These are phyloP conservation scores for Cyamopsis tetragonoloba DNA, from an alignment of 306 rosid genomes.

Conservation along the genomic window DNA sequence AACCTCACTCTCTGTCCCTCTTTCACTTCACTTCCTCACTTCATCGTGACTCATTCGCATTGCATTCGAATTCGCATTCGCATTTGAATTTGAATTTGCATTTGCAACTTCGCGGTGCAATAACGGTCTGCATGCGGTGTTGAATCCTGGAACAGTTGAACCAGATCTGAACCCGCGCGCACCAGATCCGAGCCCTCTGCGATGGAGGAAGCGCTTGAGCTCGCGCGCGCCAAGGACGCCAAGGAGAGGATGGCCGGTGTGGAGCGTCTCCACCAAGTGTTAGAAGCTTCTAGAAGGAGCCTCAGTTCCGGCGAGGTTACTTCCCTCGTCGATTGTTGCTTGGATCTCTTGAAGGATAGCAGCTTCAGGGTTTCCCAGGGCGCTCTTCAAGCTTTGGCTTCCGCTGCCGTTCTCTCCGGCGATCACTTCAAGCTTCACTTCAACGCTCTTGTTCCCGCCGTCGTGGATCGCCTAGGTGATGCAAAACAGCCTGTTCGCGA, in stretches of 20 bases:
- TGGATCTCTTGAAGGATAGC: constrained; percentile 94
- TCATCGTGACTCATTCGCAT: not conserved
- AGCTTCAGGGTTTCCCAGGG: constrained; percentile 96
- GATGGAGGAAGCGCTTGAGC: constrained; percentile 98
- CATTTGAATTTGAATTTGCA: not conserved
- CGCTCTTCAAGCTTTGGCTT: constrained; percentile 87
- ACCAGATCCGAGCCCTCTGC: constrained; percentile 33
- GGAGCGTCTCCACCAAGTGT: constrained; percentile 81
- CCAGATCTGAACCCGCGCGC: constrained; percentile 37
- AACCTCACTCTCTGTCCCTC: not conserved
- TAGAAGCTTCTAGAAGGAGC: constrained; percentile 83
- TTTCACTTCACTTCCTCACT: not conserved
- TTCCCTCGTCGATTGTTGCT: constrained; percentile 74
- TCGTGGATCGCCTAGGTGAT: constrained; percentile 89
- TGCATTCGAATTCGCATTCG: not conserved
- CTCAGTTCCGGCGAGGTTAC: constrained; percentile 67
- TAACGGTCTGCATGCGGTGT: not conserved
- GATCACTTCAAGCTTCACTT: constrained; percentile 92
- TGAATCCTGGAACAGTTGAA: not conserved
- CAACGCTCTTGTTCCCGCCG: constrained; percentile 94
- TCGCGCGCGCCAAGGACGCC: constrained; percentile 89
- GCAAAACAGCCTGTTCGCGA: constrained; percentile 98
- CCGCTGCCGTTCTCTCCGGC: constrained; percentile 95
- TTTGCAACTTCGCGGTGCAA: not conserved
- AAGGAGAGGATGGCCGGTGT: constrained; percentile 99